phyloP scores from a whole-genome alignment of 2,329 filamentous ascomycete species.

The Nemania bipapillata region DNA sequence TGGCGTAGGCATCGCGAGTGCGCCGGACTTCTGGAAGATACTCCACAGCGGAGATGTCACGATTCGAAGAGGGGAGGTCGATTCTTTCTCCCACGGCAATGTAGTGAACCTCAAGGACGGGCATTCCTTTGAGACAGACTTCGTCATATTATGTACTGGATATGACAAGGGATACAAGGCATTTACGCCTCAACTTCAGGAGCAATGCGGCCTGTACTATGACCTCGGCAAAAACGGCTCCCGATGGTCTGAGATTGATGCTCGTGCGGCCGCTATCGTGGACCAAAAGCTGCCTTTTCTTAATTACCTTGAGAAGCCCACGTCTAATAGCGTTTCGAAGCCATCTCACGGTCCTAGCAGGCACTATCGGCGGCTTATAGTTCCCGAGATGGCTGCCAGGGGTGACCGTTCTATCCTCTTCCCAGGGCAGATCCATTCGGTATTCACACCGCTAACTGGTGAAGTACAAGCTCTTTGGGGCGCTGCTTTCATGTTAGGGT shows the following conservation, averaged over 20 bases:
- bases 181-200: conserved; percentile 40
- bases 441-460: conserved; percentile 46
- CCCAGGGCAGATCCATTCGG: conserved; percentile 49
- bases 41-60: conserved; percentile 48
- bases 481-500: conserved; percentile 45
- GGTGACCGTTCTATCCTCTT: conserved; percentile 51
- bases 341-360: conserved; percentile 37
- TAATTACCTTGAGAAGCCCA: neutral
- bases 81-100: conserved; percentile 36
- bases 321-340: neutral
- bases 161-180: conserved; percentile 42
- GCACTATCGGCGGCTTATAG: conserved; percentile 46
- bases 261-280: neutral
- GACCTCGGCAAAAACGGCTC: no score
- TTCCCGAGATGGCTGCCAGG: conserved; percentile 42
- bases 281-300: no score
- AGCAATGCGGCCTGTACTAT: conserved; percentile 32
- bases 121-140: conserved; percentile 36
- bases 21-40: conserved; percentile 51
- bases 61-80: conserved; percentile 36
- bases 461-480: conserved; percentile 52
- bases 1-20: conserved; percentile 50
- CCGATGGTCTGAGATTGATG: neutral
- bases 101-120: conserved; percentile 40
- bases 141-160: conserved; percentile 44